Percentiles rank a stretch among this genome's conserved stretches.
These are phyloP conservation scores for Nidula niveotomentosa DNA, from an alignment of 1,284 basidiomycete species.

Conservation along the genomic window DNA sequence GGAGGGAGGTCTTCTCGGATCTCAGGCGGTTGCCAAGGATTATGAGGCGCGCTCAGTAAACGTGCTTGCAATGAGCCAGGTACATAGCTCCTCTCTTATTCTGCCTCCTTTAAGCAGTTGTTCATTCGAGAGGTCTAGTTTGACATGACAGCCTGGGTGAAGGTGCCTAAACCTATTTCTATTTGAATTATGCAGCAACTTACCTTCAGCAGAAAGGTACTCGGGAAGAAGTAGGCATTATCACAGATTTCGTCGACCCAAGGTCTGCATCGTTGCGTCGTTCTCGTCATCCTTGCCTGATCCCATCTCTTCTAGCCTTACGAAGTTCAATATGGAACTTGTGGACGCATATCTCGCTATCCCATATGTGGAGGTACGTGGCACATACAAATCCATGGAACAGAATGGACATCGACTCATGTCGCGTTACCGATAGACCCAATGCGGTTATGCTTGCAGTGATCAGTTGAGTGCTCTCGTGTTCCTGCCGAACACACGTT, in stretches of 20 bases:
- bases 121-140: conserved; percentile 47
- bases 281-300: conserved; percentile 12
- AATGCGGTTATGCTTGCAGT: conserved; percentile 95
- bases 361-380: conserved; percentile 61
- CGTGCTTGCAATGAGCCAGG: conserved; percentile 90
- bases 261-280: conserved; percentile 32
- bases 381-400: not conserved
- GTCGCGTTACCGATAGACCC: conserved; percentile 39
- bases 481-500: conserved; percentile 26
- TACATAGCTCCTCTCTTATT: conserved; percentile 25
- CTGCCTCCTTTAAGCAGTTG: conserved; percentile 3
- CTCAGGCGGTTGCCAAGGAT: conserved; percentile 83
- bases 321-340: conserved; percentile 76
- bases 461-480: conserved; percentile 64
- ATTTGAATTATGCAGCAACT: not conserved
- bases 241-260: conserved; percentile 84
- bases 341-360: conserved; percentile 80
- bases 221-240: conserved; percentile 85
- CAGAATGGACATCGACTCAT: not conserved
- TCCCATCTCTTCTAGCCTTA: conserved; percentile 49
- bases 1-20: conserved; percentile 95
- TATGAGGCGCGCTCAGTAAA: conserved; percentile 68
- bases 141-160: conserved; percentile 98
- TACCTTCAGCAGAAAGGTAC: conserved; percentile 58
- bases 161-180: conserved; percentile 34